Percentiles rank a stretch among this genome's conserved stretches.
Evolutionary conservation across 139 green algal species (phyloP).

Genomic region (Chlorella sp.): DNA sequence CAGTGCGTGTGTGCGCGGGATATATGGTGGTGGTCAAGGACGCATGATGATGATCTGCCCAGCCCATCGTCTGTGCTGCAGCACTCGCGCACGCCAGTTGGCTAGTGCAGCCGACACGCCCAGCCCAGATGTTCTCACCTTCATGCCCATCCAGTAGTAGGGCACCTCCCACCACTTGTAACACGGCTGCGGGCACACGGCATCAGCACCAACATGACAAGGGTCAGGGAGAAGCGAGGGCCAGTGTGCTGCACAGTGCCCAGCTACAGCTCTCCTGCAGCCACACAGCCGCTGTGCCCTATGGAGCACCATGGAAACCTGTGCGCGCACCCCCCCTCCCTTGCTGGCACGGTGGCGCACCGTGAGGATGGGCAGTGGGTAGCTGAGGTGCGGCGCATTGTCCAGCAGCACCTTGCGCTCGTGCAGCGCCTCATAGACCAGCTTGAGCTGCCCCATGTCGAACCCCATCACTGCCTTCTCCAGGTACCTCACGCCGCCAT

Average conservation of each 20-base stretch:
- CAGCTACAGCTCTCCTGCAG: too few species aligned
- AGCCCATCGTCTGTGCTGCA: too few species aligned
- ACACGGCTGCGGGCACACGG: constrained; percentile 69
- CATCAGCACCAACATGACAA: background rate
- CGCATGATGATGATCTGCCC: too few species aligned
- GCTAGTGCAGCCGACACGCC: too few species aligned
- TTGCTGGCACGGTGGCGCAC: constrained; percentile 16
- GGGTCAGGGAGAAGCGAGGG: too few species aligned
- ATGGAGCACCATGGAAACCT: too few species aligned
- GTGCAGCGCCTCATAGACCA: constrained; percentile 86
- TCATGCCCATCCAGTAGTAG: constrained; percentile 93
- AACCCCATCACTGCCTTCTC: constrained; percentile 78
- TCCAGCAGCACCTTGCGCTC: constrained; percentile 78
- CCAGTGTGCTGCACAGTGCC: too few species aligned
- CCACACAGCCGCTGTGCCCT: too few species aligned
- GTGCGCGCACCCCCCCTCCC: too few species aligned
- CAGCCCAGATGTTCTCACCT: too few species aligned
- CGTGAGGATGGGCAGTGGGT: constrained; percentile 83
- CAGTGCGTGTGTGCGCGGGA: too few species aligned
- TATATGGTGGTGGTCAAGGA: too few species aligned
- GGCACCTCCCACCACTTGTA: constrained; percentile 97
- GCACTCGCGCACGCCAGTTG: background rate
- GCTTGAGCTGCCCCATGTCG: constrained; percentile 82
- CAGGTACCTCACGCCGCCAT: constrained; percentile 95
- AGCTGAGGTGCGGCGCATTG: constrained; percentile 78